A percentile compares a stretch with the other conserved stretches of the same genome.
These are phyloP conservation scores for Lasiodiplodia theobromae DNA, from an alignment of 2,329 filamentous ascomycete species.

Conservation along the genomic window DNA sequence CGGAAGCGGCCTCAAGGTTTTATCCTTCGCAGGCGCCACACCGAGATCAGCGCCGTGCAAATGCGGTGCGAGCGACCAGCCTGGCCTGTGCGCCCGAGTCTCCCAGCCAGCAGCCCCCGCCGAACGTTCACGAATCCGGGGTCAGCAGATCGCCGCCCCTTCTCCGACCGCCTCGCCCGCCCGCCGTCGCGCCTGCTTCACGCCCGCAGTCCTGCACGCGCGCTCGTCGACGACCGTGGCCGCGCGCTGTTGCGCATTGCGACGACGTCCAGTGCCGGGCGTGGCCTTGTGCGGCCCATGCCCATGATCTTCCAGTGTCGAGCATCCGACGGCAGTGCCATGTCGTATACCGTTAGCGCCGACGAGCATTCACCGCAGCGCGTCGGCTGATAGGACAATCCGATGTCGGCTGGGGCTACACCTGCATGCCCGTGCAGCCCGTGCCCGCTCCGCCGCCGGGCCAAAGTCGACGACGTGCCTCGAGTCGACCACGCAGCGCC, in stretches of 20 bases:
- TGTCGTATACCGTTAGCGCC: conserved; percentile 24
- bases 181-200: background rate
- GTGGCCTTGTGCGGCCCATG: conserved; percentile 13
- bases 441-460: conserved; percentile 11
- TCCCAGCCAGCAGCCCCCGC: conserved; percentile 17
- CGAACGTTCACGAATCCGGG: conserved; percentile 25
- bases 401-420: conserved; percentile 26
- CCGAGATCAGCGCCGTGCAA: conserved; percentile 12
- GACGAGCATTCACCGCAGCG: conserved; percentile 9
- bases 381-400: conserved; percentile 26
- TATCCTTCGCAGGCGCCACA: conserved; percentile 7
- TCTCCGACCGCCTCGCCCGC: background rate
- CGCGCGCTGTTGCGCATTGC: too few species aligned
- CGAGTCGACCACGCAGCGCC: background rate
- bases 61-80: conserved; percentile 2
- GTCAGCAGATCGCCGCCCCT: conserved; percentile 18
- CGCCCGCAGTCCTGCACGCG: background rate
- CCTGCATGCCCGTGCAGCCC: conserved; percentile 20
- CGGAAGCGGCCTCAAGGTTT: conserved; percentile 3
- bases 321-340: conserved; percentile 25
- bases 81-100: conserved; percentile 1
- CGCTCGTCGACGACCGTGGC: background rate
- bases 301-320: conserved; percentile 16
- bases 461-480: conserved; percentile 21
- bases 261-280: background rate